Percentiles rank a stretch among this genome's conserved stretches.
Conservation (phyloP, 192 early-diverging fungal species). For the Cetraspora pellucida region DNA sequence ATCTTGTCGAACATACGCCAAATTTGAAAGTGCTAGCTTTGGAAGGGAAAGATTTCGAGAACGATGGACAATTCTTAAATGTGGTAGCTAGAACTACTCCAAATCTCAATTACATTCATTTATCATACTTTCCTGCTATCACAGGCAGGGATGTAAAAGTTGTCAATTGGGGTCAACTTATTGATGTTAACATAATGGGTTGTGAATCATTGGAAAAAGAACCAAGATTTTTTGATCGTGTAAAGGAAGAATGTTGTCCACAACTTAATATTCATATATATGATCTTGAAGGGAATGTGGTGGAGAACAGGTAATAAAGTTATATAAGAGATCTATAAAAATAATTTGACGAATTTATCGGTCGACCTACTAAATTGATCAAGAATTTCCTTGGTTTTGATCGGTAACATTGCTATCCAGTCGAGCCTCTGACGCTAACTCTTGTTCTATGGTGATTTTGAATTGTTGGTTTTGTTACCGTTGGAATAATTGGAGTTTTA, state of each 20-base stretch:
- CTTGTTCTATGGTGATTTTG: too few relatives aligned
- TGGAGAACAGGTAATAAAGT: background rate
- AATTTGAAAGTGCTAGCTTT: slow-evolving; percentile 17
- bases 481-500: too few relatives aligned
- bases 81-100: slow-evolving; percentile 9
- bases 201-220: slow-evolving; percentile 3
- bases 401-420: too few relatives aligned
- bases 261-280: slow-evolving; percentile 25
- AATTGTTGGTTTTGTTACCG: too few relatives aligned
- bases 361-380: too few relatives aligned
- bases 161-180: background rate
- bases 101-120: slow-evolving; percentile 11
- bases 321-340: too few relatives aligned
- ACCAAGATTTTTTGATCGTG: background rate
- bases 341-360: too few relatives aligned
- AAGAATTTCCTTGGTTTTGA: too few relatives aligned
- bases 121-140: slow-evolving; percentile 14
- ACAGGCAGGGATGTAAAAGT: background rate
- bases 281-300: slow-evolving; percentile 6
- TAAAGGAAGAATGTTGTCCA: background rate
- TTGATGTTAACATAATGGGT: slow-evolving; percentile 19
- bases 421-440: too few relatives aligned
- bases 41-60: slow-evolving; percentile 5
- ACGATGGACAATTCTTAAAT: slow-evolving; percentile 10
- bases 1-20: slow-evolving; percentile 15